phyloP scores from a whole-genome alignment of 179 eudicot genomes.

The Silene coronaria region DNA sequence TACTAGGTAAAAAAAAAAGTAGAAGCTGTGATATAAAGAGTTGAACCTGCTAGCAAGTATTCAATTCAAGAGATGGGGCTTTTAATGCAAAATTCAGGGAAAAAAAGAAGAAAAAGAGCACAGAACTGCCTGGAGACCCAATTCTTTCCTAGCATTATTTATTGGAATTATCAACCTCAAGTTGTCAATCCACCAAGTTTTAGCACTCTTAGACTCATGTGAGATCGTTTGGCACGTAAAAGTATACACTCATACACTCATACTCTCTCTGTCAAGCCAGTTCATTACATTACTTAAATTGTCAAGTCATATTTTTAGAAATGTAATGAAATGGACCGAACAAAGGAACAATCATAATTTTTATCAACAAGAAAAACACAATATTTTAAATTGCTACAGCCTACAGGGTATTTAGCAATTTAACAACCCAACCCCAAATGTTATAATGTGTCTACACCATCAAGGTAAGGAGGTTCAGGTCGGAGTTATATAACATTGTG shows the following conservation, averaged over 20 bases:
- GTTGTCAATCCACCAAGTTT: neutral
- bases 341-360: too few species aligned
- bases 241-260: neutral
- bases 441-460: neutral
- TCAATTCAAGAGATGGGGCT: neutral
- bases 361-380: neutral
- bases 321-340: too few species aligned
- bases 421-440: neutral
- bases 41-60: neutral
- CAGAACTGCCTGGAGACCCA: neutral
- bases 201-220: neutral
- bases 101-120: neutral
- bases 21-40: neutral
- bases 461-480: neutral
- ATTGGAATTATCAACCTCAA: neutral
- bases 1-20: neutral
- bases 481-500: neutral
- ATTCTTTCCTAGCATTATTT: neutral
- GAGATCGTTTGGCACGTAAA: neutral
- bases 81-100: neutral
- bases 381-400: neutral
- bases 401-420: neutral
- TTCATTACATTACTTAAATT: too few species aligned
- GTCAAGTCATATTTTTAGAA: too few species aligned
- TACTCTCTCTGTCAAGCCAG: neutral